phyloP scores from a whole-genome alignment of 768 basidiomycete genomes.

The Butyriboletus loyo region DNA sequence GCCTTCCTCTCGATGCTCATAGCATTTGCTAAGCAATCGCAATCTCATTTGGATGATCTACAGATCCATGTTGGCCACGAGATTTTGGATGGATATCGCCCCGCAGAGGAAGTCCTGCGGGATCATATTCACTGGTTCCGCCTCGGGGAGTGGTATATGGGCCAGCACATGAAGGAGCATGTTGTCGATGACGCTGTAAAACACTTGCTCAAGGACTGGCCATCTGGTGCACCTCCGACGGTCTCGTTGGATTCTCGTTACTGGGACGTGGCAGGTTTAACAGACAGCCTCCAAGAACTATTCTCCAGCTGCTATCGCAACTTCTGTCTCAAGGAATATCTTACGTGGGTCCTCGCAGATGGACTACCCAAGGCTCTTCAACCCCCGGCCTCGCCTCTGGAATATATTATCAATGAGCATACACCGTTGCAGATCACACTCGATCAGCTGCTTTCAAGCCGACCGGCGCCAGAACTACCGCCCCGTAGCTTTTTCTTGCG shows the following conservation, averaged over 20 bases:
- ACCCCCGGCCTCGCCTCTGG: rapidly evolving
- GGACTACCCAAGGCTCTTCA: not conserved
- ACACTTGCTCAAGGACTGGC: slow-evolving; percentile 10
- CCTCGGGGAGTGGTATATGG: not conserved
- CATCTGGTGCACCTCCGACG: not conserved
- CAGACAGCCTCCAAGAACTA: not conserved
- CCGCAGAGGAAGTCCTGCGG: not conserved
- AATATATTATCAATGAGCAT: not conserved
- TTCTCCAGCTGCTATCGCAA: slow-evolving; percentile 10
- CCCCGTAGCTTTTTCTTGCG: not conserved
- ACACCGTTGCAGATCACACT: not conserved
- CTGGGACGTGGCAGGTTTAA: not conserved
- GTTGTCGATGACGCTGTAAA: not conserved
- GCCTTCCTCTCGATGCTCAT: slow-evolving; percentile 28
- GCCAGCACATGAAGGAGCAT: no score
- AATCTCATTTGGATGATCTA: not conserved
- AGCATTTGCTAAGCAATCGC: slow-evolving; percentile 21
- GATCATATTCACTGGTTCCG: not conserved
- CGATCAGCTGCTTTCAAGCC: not conserved
- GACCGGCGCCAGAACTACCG: not conserved
- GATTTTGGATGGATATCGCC: slow-evolving; percentile 11
- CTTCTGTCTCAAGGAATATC: not conserved
- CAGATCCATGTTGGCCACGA: slow-evolving; percentile 2
- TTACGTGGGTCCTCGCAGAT: not conserved
- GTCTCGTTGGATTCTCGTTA: not conserved